Evolutionary conservation across 306 rosid genomes (phyloP), one percentile per base, ranked within the genome.

Genomic region (Cucumis cinereus): DNA sequence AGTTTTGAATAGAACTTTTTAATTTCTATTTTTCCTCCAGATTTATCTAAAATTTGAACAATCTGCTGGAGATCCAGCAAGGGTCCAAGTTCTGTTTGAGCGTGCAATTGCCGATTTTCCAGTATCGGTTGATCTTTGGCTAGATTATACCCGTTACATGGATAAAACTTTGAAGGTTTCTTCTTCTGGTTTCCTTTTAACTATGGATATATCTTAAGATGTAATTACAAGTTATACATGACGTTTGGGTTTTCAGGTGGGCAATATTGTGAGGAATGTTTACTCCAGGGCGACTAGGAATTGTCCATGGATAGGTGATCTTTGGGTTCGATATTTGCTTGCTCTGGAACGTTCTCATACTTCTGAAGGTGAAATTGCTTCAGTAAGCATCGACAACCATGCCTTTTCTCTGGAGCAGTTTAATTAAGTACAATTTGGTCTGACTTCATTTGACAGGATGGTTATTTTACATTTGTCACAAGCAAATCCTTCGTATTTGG

Each of bases 121-220:
- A 59, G 58, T 94, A 77, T 79, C 92, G 26, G 80, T 85, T 68
- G 92, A 90, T 83, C 86, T 94, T 24, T 92, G 99, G 99, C 87
- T 92, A 79, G 96, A 89, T 80, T 94, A 91, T 81, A 84, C 99
- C 78, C 79, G 67, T 26, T 84, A 91, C 76, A 80, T 94, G 87
- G 99, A 94, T 81, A 88, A 82, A 83, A 94, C 91, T 45, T 81
- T 92, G 84, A 94, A 94, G 99, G 98, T 93, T 88, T 76, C 72
- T 68, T 43, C 49, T 64, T 77, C 24, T 52, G 4, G 24, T 74
- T 74, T 74, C 30, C n/a, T 54, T 30, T 54, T 35, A 53, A 52
- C 11, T 53, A 11, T 53, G 64, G 63, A 33, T 20, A 30, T 30
- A 19, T 28, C 23, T 33, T 38, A 10, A 53, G 14, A 35, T n/a